Evolutionary conservation across 2,329 filamentous ascomycete species (phyloP).

Genomic region (Aureobasidium sp.): DNA sequence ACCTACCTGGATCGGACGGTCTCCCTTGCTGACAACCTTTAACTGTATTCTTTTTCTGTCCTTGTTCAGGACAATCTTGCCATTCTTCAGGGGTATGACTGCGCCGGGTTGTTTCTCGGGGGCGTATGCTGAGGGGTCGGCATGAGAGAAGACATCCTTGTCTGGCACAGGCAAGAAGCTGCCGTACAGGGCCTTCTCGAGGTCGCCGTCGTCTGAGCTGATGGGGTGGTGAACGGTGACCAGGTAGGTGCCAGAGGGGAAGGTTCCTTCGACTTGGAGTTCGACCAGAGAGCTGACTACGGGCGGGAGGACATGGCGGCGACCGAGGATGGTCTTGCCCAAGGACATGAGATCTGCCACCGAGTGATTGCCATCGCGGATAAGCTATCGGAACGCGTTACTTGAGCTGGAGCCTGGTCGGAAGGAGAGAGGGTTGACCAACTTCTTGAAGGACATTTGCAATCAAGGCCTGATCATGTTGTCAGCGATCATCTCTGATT

Average conservation of each 20-base stretch:
- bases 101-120: constrained; percentile 68
- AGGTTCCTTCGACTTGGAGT: constrained; percentile 91
- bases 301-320: constrained; percentile 80
- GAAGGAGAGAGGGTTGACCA: constrained; percentile 19
- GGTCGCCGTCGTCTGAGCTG: constrained; percentile 74
- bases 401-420: neutral
- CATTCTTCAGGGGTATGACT: constrained; percentile 62
- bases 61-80: constrained; percentile 62
- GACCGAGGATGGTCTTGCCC: constrained; percentile 85
- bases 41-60: constrained; percentile 66
- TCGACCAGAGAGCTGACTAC: constrained; percentile 73
- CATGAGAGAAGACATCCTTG: constrained; percentile 56
- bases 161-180: constrained; percentile 79
- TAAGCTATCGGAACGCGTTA: constrained; percentile 49
- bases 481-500: constrained; percentile 15
- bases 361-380: constrained; percentile 89
- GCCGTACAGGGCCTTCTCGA: constrained; percentile 81
- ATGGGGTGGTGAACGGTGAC: constrained; percentile 92
- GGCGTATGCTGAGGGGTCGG: constrained; percentile 57
- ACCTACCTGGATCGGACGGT: constrained; percentile 75
- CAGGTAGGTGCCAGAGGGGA: constrained; percentile 82
- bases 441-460: constrained; percentile 85
- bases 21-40: constrained; percentile 76
- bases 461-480: constrained; percentile 62
- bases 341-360: constrained; percentile 91